Conservation (phyloP, 345 rosid species). For the Moricandia moricandioides region DNA sequence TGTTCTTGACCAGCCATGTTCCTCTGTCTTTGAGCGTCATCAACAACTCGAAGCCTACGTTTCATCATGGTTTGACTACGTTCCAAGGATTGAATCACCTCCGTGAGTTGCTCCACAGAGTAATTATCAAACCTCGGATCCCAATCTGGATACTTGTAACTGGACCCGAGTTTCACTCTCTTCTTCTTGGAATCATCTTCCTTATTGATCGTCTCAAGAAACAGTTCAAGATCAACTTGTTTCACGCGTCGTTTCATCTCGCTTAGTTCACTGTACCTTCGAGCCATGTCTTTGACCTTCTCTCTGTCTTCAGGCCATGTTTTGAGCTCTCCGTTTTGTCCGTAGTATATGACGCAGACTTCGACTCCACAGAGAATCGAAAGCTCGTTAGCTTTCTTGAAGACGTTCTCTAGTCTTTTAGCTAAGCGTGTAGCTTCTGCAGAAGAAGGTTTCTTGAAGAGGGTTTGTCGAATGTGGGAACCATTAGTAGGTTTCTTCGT, state of each 20-base stretch:
- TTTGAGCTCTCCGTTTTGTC: slow-evolving; percentile 16
- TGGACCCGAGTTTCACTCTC: neutral
- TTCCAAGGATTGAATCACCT: slow-evolving; percentile 17
- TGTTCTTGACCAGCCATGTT: slow-evolving; percentile 18
- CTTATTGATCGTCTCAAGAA: neutral
- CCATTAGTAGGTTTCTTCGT: neutral
- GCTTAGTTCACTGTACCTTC: slow-evolving; percentile 17
- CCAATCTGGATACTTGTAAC: slow-evolving; percentile 23
- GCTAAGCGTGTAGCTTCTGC: neutral
- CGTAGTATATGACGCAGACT: slow-evolving; percentile 28
- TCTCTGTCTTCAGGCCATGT: slow-evolving; percentile 32
- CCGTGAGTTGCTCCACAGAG: slow-evolving; percentile 22
- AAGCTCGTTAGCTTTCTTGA: slow-evolving; percentile 34
- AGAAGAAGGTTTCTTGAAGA: slow-evolving; percentile 4
- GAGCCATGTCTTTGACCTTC: slow-evolving; percentile 22
- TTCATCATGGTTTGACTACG: neutral
- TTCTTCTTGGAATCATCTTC: slow-evolving; percentile 9
- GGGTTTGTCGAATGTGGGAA: neutral
- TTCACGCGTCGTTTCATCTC: slow-evolving; percentile 6
- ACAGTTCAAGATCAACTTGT: neutral
- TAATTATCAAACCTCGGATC: slow-evolving; percentile 20
- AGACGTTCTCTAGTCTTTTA: slow-evolving; percentile 23
- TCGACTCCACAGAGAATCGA: slow-evolving; percentile 26
- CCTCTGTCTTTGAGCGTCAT: slow-evolving; percentile 15
- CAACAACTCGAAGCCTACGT: slow-evolving; percentile 7